A percentile compares a stretch with the other conserved stretches of the same genome.
Evolutionary conservation across 2,329 filamentous ascomycete genomes (phyloP).

Genomic region (Aspergillus arachidicola): DNA sequence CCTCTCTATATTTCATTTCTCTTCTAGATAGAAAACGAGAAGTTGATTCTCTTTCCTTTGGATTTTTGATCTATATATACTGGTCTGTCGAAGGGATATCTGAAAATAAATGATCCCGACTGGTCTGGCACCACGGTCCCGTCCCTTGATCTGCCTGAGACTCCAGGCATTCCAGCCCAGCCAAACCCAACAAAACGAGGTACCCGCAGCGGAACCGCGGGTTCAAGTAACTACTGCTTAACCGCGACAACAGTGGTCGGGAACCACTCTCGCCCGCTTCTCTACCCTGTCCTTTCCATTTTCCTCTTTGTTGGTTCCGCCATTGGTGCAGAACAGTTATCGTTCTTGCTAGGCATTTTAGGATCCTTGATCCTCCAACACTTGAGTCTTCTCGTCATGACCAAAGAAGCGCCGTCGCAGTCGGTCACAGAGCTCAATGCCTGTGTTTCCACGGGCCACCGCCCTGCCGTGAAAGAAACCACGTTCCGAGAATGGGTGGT

Average conservation of each 20-base stretch:
- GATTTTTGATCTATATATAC: neutral
- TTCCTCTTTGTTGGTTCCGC: constrained; percentile 11
- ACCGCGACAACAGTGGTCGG: constrained; percentile 15
- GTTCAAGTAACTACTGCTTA: neutral
- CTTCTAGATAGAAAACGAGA: neutral
- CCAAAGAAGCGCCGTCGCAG: constrained; percentile 35
- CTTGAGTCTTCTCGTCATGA: constrained; percentile 31
- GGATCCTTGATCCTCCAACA: constrained; percentile 12
- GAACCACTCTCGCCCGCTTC: constrained; percentile 16
- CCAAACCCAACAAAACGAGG: constrained; percentile 1
- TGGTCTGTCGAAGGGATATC: neutral
- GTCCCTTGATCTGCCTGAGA: constrained; percentile 1
- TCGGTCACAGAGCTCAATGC: constrained; percentile 43
- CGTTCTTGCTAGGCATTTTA: constrained; percentile 8
- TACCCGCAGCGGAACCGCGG: constrained; percentile 15
- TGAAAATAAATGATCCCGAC: neutral
- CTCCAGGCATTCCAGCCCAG: neutral
- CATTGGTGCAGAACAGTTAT: constrained; percentile 12
- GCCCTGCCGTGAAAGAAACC: constrained; percentile 38
- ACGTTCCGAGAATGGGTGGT: constrained; percentile 65
- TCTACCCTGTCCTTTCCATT: constrained; percentile 6
- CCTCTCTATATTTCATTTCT: neutral
- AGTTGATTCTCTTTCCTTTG: neutral
- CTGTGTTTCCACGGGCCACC: constrained; percentile 40
- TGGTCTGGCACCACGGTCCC: neutral